Base-by-base conservation (phyloP, 1,284 basidiomycete species). In the Cryptococcus sp. region DNA sequence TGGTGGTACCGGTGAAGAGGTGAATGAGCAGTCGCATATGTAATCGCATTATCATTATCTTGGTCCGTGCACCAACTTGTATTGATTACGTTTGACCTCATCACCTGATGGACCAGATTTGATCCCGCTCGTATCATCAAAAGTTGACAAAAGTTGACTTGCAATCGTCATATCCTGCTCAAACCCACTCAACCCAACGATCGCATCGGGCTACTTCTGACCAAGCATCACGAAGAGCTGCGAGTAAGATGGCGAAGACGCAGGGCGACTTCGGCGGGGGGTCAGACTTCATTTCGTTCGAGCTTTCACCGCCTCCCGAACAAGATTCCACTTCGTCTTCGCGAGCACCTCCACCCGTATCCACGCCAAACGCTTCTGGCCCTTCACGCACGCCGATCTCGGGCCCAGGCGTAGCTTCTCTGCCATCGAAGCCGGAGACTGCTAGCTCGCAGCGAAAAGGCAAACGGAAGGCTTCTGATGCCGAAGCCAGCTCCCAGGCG, bases 201-300 rank as follows among this genome's bases (percentile, higher is more conserved):
- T 19, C 43, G 22, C 43, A 45, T 45, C 22, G 43, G 43, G 8
- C 47, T 30, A 27, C 47, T n/a, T 16, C 20, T 10, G 2, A 52
- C 57, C 15, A 41, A 19, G 30, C 30, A 35, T 35, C 7, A 8
- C 13, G 30, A 10, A 3, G 10, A 8, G 13, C 3, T 8, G 20
- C 41, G 45, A 35, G 10, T 40, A 38, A 5, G 27, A 50, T 50
- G 48, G 25, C 30, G 30, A 13, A 20, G 19, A 5, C 40, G 6
- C 17, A 20, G 38, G 50, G 38, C 17, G 62, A 45, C 23, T 66
- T 68, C 52, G 50, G 54, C 25, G 27, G 41, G 19, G 66, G 69
- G 23, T 81, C 83, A 47, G 87, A 89, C 64, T 88, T 85, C 68
- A 83, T 89, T 63, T 79, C 84, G 0, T 85, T 89, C 67, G 73